phyloP scores from a whole-genome alignment of 2,329 filamentous ascomycete genomes.

The Ophiosphaerella herpotricha region DNA sequence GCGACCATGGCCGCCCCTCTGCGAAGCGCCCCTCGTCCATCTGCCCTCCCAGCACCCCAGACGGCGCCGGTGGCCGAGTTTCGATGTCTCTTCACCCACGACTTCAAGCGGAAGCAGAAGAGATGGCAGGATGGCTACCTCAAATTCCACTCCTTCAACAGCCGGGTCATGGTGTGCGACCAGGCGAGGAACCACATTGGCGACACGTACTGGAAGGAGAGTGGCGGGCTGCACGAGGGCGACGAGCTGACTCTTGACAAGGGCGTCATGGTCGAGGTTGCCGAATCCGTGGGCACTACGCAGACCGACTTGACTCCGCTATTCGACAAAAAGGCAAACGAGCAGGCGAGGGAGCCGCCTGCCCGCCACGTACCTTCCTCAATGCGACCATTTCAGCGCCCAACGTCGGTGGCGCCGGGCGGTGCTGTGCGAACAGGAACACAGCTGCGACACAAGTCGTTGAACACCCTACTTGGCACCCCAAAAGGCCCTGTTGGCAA shows the following conservation, averaged over 20 bases:
- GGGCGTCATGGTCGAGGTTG: conserved; percentile 78
- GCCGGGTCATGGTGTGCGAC: conserved; percentile 87
- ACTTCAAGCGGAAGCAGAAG: conserved; percentile 84
- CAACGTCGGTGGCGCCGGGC: conserved; percentile 20
- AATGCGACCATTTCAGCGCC: conserved; percentile 22
- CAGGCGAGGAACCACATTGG: conserved; percentile 79
- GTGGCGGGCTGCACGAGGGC: conserved; percentile 72
- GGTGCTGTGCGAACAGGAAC: conserved; percentile 24
- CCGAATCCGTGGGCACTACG: conserved; percentile 71
- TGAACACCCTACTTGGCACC: conserved; percentile 68
- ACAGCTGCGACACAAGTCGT: conserved; percentile 60
- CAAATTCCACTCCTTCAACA: conserved; percentile 89
- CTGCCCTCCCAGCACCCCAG: conserved; percentile 56
- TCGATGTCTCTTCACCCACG: conserved; percentile 83
- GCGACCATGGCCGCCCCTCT: conserved; percentile 10
- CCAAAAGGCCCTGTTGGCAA: conserved; percentile 68
- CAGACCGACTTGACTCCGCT: conserved; percentile 80
- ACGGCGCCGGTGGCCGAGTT: conserved; percentile 80
- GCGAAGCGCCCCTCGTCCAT: conserved; percentile 13
- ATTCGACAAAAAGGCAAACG: conserved; percentile 68
- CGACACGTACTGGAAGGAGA: conserved; percentile 78
- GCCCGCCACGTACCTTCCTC: conserved; percentile 22
- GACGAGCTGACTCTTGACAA: conserved; percentile 81
- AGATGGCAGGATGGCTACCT: conserved; percentile 92
- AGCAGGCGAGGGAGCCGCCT: conserved; percentile 48